Percentiles rank a stretch among this genome's conserved stretches.
phyloP scores from a whole-genome alignment of 805 yeast genomes.

The Brettanomyces anomalus region DNA sequence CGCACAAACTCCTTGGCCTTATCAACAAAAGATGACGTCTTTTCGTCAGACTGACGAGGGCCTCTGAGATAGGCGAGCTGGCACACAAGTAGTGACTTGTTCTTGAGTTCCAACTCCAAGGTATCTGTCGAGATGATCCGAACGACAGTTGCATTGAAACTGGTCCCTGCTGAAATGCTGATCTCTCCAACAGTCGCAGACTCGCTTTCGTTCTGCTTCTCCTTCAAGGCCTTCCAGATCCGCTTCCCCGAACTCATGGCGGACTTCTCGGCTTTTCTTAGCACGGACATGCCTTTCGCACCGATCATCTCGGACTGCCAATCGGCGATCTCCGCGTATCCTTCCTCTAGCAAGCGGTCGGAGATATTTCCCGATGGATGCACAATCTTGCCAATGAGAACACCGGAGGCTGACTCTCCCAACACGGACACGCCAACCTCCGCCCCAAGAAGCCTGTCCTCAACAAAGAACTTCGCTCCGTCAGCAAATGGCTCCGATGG shows the following conservation, averaged over 20 bases:
- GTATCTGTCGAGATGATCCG: constrained; percentile 66
- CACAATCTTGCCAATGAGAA: constrained; percentile 45
- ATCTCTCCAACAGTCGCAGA: constrained; percentile 11
- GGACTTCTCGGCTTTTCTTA: constrained; percentile 55
- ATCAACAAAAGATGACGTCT: constrained; percentile 46
- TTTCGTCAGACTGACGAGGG: constrained; percentile 57
- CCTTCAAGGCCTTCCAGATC: constrained; percentile 38
- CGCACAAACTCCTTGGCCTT: constrained; percentile 72
- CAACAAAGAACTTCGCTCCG: constrained; percentile 57
- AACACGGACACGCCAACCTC: constrained; percentile 47
- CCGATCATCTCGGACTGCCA: constrained; percentile 74
- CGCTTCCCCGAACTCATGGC: constrained; percentile 52
- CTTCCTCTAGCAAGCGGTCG: constrained; percentile 55
- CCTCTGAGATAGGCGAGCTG: constrained; percentile 71
- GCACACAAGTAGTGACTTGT: constrained; percentile 50
- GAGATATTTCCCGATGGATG: constrained; percentile 78
- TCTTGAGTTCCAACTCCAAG: constrained; percentile 39
- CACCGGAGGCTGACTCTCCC: constrained; percentile 55
- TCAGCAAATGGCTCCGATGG: constrained; percentile 55
- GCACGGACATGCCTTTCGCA: constrained; percentile 45
- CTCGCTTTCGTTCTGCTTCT: constrained; percentile 3
- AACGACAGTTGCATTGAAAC: constrained; percentile 45
- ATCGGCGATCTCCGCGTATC: constrained; percentile 68
- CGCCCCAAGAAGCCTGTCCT: constrained; percentile 52
- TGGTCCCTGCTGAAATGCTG: constrained; percentile 34